These are phyloP conservation scores for Caloboletus firmus DNA, from an alignment of 1,284 basidiomycete genomes.

Conservation along the genomic window DNA sequence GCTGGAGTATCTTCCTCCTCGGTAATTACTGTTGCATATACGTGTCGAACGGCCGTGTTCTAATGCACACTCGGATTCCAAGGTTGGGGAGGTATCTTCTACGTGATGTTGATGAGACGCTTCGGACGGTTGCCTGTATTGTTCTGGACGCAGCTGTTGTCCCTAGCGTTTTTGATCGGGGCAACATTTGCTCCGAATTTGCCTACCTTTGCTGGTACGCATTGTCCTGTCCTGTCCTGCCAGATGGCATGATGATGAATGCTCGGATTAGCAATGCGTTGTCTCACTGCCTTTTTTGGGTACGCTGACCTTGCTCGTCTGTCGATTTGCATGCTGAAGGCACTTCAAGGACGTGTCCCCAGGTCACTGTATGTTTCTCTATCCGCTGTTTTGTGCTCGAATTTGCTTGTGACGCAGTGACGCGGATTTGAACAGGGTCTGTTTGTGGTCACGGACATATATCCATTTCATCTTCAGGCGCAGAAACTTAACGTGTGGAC, in stretches of 20 bases:
- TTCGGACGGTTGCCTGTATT: constrained; percentile 58
- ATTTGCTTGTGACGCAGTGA: neutral
- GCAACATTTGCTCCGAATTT: constrained; percentile 55
- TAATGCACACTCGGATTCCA: constrained; percentile 1
- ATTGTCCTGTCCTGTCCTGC: neutral
- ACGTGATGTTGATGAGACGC: constrained; percentile 54
- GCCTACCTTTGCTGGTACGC: constrained; percentile 45
- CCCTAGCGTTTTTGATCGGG: constrained; percentile 49
- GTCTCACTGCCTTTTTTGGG: constrained; percentile 69
- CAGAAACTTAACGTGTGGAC: constrained; percentile 76
- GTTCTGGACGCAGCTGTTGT: constrained; percentile 57
- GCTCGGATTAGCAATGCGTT: constrained; percentile 57
- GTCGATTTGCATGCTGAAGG: constrained; percentile 8
- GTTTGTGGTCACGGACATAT: constrained; percentile 66
- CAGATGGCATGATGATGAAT: neutral
- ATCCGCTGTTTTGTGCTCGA: neutral
- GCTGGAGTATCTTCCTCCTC: constrained; percentile 59
- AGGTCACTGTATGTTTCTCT: constrained; percentile 55
- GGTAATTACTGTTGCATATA: constrained; percentile 30
- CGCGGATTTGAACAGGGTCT: constrained; percentile 47
- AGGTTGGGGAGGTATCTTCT: constrained; percentile 58
- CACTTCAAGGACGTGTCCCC: constrained; percentile 55
- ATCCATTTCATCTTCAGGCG: constrained; percentile 74
- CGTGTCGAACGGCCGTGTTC: neutral
- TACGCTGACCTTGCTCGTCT: constrained; percentile 33